Evolutionary conservation across 2,329 filamentous ascomycete genomes (phyloP).

Genomic region (Mariannaea sp.): DNA sequence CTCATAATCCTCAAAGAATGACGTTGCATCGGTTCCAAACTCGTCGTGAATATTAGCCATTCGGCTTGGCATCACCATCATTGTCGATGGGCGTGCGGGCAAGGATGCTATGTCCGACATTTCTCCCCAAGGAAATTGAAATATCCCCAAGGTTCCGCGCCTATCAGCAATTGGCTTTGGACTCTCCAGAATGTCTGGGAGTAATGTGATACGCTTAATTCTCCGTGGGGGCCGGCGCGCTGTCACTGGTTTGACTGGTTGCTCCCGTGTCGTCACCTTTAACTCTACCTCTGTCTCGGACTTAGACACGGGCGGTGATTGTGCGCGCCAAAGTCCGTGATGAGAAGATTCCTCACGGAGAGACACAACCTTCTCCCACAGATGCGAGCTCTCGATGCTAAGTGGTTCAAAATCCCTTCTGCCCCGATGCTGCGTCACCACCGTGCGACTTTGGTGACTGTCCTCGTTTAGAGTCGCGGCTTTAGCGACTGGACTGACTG

Average conservation of each 20-base stretch:
- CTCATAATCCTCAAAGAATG: constrained; percentile 66
- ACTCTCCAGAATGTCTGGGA: constrained; percentile 68
- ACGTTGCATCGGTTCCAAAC: constrained; percentile 50
- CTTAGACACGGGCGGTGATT: constrained; percentile 6
- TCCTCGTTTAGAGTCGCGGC: constrained; percentile 15
- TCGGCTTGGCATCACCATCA: constrained; percentile 57
- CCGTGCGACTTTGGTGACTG: constrained; percentile 15
- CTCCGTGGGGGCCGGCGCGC: constrained; percentile 60
- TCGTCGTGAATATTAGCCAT: constrained; percentile 43
- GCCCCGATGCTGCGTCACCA: neutral
- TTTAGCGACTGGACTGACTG: constrained; percentile 21
- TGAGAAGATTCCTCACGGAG: constrained; percentile 10
- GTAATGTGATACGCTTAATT: constrained; percentile 60
- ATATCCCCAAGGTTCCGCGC: constrained; percentile 65
- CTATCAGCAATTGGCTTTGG: constrained; percentile 63
- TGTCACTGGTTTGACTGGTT: constrained; percentile 39
- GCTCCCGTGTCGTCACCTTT: constrained; percentile 26
- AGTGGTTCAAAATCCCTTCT: constrained; percentile 25
- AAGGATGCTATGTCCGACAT: constrained; percentile 60
- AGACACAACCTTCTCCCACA: constrained; percentile 28
- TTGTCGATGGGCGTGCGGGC: constrained; percentile 45
- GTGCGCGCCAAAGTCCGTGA: constrained; percentile 29
- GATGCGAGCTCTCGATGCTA: constrained; percentile 28
- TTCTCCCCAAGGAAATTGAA: constrained; percentile 70
- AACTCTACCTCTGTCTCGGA: constrained; percentile 1